These are phyloP conservation scores for Botrytis porri DNA, from an alignment of 2,329 filamentous ascomycete genomes.

Conservation along the genomic window DNA sequence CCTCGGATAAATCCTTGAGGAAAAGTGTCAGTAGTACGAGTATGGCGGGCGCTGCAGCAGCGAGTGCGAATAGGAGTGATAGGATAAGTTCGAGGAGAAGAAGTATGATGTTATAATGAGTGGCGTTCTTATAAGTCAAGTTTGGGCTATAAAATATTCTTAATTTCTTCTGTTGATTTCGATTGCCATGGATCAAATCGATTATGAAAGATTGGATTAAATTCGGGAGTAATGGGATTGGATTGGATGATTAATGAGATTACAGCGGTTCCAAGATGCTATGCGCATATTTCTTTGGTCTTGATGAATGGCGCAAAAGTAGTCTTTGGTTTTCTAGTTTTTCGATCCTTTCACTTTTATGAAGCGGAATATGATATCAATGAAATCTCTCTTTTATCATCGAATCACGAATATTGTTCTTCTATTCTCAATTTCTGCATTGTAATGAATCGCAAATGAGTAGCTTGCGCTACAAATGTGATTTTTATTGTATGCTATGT, in stretches of 20 bases:
- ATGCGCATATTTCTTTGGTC: not conserved
- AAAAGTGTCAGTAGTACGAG: slow-evolving; percentile 25
- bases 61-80: slow-evolving; percentile 28
- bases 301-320: slow-evolving; percentile 13
- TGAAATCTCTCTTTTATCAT: slow-evolving; percentile 25
- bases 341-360: slow-evolving; percentile 22
- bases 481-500: not conserved
- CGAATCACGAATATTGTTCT: not conserved
- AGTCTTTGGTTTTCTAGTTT: not conserved
- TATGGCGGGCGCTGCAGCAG: slow-evolving; percentile 24
- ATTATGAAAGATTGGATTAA: not conserved
- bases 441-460: not conserved
- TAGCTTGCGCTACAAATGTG: slow-evolving; percentile 11
- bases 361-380: slow-evolving; percentile 36
- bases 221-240: slow-evolving; percentile 11
- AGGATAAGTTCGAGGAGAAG: slow-evolving; percentile 35
- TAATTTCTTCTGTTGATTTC: slow-evolving; percentile 12
- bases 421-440: not conserved
- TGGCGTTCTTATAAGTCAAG: slow-evolving; percentile 23
- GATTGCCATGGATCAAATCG: not conserved
- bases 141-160: slow-evolving; percentile 10
- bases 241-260: not conserved
- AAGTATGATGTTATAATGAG: slow-evolving; percentile 41
- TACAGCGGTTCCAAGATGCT: slow-evolving; percentile 13
- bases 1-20: slow-evolving; percentile 27